phyloP scores from a whole-genome alignment of 139 green algal species.

The Gonium pectorale region DNA sequence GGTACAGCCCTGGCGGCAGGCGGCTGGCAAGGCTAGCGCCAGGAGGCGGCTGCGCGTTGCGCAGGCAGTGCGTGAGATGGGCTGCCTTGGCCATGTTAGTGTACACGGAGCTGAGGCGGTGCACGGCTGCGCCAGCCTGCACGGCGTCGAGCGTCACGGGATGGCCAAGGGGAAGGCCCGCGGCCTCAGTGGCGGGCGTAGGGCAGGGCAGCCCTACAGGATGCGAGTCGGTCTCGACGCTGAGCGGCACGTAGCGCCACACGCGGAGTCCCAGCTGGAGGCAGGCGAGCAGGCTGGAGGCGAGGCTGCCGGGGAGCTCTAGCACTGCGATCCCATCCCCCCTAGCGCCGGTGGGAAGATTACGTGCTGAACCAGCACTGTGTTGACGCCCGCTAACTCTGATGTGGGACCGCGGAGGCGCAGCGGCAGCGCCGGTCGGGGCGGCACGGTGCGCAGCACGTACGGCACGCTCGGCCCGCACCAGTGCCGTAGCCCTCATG shows the following conservation, averaged over 20 bases:
- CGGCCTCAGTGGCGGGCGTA: too few relatives aligned
- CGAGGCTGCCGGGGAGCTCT: too few relatives aligned
- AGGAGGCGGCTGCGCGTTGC: background rate
- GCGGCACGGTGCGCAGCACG: constrained; percentile 13
- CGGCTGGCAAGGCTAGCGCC: too few relatives aligned
- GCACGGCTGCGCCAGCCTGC: background rate
- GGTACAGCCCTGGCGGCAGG: background rate
- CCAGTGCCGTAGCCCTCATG: background rate
- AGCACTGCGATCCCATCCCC: too few relatives aligned
- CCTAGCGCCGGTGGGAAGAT: too few relatives aligned
- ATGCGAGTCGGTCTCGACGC: background rate
- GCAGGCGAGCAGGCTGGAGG: background rate
- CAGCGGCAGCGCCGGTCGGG: too few relatives aligned
- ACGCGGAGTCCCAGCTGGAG: background rate
- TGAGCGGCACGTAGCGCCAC: background rate
- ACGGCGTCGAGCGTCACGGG: background rate
- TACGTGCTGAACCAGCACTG: too few relatives aligned
- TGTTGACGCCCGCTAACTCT: too few relatives aligned
- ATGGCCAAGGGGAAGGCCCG: background rate
- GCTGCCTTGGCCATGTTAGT: background rate
- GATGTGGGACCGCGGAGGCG: too few relatives aligned
- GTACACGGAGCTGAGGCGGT: background rate
- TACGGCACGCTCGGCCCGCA: constrained; percentile 9
- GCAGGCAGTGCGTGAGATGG: background rate
- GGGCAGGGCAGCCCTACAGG: background rate